Evolutionary conservation across 2,329 filamentous ascomycete species (phyloP), one percentile per base, ranked within the genome.

Genomic region (Pseudonectria foliicola): DNA sequence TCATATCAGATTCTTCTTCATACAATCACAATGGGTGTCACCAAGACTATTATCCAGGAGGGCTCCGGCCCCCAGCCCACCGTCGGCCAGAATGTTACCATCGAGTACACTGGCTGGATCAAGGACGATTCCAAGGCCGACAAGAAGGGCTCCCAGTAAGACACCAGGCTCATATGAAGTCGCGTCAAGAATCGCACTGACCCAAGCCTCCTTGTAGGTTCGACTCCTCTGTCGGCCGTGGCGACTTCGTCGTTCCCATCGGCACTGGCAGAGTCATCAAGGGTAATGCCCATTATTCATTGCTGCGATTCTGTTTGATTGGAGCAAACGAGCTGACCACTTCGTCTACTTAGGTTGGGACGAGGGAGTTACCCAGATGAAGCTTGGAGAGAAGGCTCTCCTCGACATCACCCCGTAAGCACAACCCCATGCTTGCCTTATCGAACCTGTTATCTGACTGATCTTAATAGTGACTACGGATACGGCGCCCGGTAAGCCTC

Each of bases 51-150:
- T 44, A 60, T 80, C 50, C 55, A 64, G 25, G 62, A 73, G 44
- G 89, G 90, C 54, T 71, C 73, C 53, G 70, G 71, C 38, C 59
- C 77, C 52, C 68, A 63, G 46, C 85, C 90, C 38, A 56, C 64
- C 46, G 53, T 56, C 12, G 83, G 85, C 47, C 79, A 95, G 60
- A 76, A 66, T 16, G 85, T 96, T 55, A 77, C 75, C 55, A 94
- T 96, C 57, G 78, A 92, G 66, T 96, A 96, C 73, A 92, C 83
- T 27, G 92, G 92, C 53, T 95, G 71, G 66, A 73, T 96, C 45
- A 84, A 82, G 64, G 81, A 93, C 55, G 55, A 67, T 14, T 64
- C 55, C 45, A 64, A 76, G 59, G 62, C 73, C 13, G 70, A 77
- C 38, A 69, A 75, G 54, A 77, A 84, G 73, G 89, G 89, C 53